Evolutionary conservation across 495 filamentous ascomycete genomes (phyloP), one percentile per base, ranked within the genome.

Genomic region (Neurospora sp.): DNA sequence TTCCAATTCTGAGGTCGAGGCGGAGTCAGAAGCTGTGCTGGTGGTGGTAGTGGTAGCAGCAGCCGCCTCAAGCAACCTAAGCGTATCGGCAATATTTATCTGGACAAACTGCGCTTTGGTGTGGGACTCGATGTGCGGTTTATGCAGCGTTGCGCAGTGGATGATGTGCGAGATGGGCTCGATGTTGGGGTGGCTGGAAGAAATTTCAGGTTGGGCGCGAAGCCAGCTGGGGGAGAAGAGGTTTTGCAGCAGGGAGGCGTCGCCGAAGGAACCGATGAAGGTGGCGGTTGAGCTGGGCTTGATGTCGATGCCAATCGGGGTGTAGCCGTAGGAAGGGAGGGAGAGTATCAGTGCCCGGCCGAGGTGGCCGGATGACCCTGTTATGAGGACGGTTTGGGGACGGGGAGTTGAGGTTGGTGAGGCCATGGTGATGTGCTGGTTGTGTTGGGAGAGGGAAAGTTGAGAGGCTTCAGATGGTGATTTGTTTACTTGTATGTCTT

Each of bases 141-240:
- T 81, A 75, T 81, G 80, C 0, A 81, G 77, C 0, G 80, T 79
- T 2, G 80, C 80, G 9, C 78, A 72, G 77, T 81, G 78, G 73
- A 81, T 75, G 20, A 81, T 74, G 73, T 80, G 75, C 27, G 54
- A 62, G 54, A 62, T 31, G 23, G 54, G 54, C 54, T 46, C 12
- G 38, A 76, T 71, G 10, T 70, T 20, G 18, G 75, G 72, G 20
- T 76, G 14, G 11, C n/a, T n/a, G n/a, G n/a, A 54, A 12, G n/a
- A 23, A 12, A 54, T 27, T 23, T 23, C 46, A 4, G 46, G 20
- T 9, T 62, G 54, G 14, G 54, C 27, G 35, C 40, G 60, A 42
- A 74, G 35, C 5, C 70, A 20, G 73, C 75, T 38, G n/a, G 46
- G n/a, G 18, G 69, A n/a, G 62, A 81, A 77, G n/a, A 80, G 7